phyloP scores from a whole-genome alignment of 305 asterid genomes.

The Petunia hybrid region DNA sequence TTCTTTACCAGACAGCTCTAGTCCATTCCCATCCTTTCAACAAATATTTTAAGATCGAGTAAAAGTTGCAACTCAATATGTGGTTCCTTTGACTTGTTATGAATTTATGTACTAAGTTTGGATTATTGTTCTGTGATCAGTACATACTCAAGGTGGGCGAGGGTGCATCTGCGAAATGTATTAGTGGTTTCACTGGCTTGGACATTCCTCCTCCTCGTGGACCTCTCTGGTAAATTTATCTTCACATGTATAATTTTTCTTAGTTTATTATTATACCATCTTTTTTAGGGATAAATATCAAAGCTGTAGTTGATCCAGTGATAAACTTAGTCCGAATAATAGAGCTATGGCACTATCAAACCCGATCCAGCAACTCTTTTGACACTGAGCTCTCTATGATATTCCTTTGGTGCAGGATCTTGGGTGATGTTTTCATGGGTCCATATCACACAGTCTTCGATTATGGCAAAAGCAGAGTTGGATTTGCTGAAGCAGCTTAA shows the following conservation, averaged over 20 bases:
- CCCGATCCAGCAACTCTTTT: background rate
- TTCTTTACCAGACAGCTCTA: constrained; percentile 5
- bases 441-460: constrained; percentile 95
- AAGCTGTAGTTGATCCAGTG: background rate
- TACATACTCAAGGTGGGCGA: constrained; percentile 80
- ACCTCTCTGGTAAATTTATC: constrained; percentile 74
- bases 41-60: background rate
- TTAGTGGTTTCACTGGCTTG: constrained; percentile 92
- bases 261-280: background rate
- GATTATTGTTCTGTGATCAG: constrained; percentile 44
- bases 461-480: constrained; percentile 70
- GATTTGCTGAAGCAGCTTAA: constrained; percentile 95
- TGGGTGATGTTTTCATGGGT: constrained; percentile 97
- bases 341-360: background rate
- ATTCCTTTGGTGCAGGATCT: constrained; percentile 60
- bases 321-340: background rate
- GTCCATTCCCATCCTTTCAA: background rate
- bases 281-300: background rate
- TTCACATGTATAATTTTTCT: background rate
- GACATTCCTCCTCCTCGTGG: constrained; percentile 90
- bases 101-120: constrained; percentile 18
- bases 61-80: background rate
- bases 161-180: constrained; percentile 68
- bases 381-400: background rate
- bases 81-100: background rate